A percentile compares a stretch with the other conserved stretches of the same genome.
Conservation (phyloP, 2,329 filamentous ascomycete species). For the Tricladium varicosporioides region DNA sequence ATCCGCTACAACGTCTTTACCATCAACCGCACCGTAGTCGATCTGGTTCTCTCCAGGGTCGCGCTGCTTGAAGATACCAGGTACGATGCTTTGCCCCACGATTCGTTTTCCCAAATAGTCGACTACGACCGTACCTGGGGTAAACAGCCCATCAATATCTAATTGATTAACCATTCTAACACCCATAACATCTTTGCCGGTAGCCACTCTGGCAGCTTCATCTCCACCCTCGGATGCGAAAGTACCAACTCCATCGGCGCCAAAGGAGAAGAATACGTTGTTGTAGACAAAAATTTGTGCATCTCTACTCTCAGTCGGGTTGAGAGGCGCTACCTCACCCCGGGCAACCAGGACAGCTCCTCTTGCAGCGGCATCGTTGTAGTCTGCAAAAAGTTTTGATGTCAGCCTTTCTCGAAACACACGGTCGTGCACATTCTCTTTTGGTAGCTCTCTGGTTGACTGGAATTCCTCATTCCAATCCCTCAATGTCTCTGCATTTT, state of each 20-base stretch:
- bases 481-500: constrained; percentile 89
- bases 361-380: constrained; percentile 90
- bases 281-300: constrained; percentile 99
- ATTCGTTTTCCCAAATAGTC: constrained; percentile 97
- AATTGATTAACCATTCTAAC: constrained; percentile 96
- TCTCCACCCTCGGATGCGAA: constrained; percentile 96
- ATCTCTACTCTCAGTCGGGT: constrained; percentile 88
- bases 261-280: constrained; percentile 99
- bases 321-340: constrained; percentile 88
- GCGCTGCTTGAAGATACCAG: constrained; percentile 97
- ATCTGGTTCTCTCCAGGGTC: constrained; percentile 98
- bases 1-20: constrained; percentile 89
- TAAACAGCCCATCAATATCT: constrained; percentile 92
- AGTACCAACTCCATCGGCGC: constrained; percentile 93
- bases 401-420: constrained; percentile 93
- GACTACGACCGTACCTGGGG: constrained; percentile 91
- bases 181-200: constrained; percentile 92
- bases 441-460: constrained; percentile 89
- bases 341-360: constrained; percentile 90
- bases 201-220: constrained; percentile 91
- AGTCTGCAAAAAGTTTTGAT: constrained; percentile 96
- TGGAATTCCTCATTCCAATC: constrained; percentile 99
- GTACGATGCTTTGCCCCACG: constrained; percentile 96
- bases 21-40: constrained; percentile 96
- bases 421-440: constrained; percentile 89